Percentiles rank a stretch among this genome's conserved stretches.
Evolutionary conservation across 768 basidiomycete genomes (phyloP).

Genomic region (Leccinum disarticulatum): DNA sequence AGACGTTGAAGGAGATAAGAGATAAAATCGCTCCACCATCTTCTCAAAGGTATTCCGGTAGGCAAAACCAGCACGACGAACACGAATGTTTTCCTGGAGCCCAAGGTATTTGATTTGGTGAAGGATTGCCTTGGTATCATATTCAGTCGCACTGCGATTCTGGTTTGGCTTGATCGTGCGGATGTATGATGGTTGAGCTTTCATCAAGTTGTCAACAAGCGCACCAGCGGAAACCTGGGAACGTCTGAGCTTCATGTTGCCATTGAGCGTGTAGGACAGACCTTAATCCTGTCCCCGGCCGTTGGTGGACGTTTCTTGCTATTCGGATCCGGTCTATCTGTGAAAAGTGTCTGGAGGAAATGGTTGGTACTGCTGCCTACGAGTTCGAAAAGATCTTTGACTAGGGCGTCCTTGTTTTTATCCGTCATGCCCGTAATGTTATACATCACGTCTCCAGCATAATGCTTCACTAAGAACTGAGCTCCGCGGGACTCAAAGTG

Average conservation of each 20-base stretch:
- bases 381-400: conserved; percentile 93
- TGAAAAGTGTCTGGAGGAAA: conserved; percentile 88
- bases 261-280: conserved; percentile 22
- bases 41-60: conserved; percentile 98
- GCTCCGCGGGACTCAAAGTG: conserved; percentile 95
- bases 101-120: conserved; percentile 99
- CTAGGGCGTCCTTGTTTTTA: conserved; percentile 97
- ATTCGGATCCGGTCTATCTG: conserved; percentile 91
- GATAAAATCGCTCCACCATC: conserved; percentile 98
- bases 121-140: conserved; percentile 90
- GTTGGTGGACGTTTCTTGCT: conserved; percentile 98
- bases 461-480: conserved; percentile 95
- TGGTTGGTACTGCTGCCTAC: conserved; percentile 75
- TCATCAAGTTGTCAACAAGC: conserved; percentile 96
- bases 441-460: conserved; percentile 99
- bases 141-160: conserved; percentile 89
- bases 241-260: background rate
- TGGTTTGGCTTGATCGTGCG: conserved; percentile 99
- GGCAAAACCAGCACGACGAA: conserved; percentile 95
- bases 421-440: conserved; percentile 98
- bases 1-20: conserved; percentile 91
- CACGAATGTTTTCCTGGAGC: conserved; percentile 96
- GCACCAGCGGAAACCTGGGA: conserved; percentile 85
- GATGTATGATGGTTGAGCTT: conserved; percentile 95
- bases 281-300: conserved; percentile 97